Percentiles rank a stretch among this genome's conserved stretches.
Evolutionary conservation across 2,329 filamentous ascomycete species (phyloP).

Genomic region (Botryotinia narcissicola): DNA sequence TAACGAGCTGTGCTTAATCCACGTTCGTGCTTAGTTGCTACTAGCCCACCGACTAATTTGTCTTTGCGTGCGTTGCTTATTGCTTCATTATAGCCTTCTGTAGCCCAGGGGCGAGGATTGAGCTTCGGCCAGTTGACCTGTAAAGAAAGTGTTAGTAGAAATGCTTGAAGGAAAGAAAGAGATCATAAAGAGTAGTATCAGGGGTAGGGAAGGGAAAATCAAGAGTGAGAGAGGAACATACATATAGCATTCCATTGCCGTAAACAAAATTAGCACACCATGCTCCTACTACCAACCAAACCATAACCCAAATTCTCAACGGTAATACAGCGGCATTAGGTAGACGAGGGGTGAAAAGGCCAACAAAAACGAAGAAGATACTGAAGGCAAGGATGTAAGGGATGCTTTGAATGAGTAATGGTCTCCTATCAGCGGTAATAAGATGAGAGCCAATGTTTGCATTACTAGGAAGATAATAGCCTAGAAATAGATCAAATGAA

Average conservation of each 20-base stretch:
- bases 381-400: constrained; percentile 79
- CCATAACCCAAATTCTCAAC: constrained; percentile 74
- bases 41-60: constrained; percentile 72
- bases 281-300: constrained; percentile 68
- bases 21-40: constrained; percentile 68
- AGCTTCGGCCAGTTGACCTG: constrained; percentile 98
- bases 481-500: constrained; percentile 91
- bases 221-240: constrained; percentile 51
- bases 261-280: constrained; percentile 78
- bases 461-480: constrained; percentile 74
- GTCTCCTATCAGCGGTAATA: constrained; percentile 81
- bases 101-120: constrained; percentile 81
- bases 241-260: constrained; percentile 86
- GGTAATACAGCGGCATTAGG: constrained; percentile 78
- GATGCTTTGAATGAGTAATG: constrained; percentile 85
- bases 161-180: not conserved
- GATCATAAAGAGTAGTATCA: not conserved
- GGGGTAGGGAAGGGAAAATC: not conserved
- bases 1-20: constrained; percentile 80
- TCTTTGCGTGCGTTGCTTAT: constrained; percentile 80
- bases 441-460: constrained; percentile 60
- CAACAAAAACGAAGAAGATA: constrained; percentile 77
- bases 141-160: not conserved
- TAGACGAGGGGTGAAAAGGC: constrained; percentile 66
- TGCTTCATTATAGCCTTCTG: constrained; percentile 86